Evolutionary conservation across 2,329 filamentous ascomycete genomes (phyloP).

Genomic region (Alternaria sp.): DNA sequence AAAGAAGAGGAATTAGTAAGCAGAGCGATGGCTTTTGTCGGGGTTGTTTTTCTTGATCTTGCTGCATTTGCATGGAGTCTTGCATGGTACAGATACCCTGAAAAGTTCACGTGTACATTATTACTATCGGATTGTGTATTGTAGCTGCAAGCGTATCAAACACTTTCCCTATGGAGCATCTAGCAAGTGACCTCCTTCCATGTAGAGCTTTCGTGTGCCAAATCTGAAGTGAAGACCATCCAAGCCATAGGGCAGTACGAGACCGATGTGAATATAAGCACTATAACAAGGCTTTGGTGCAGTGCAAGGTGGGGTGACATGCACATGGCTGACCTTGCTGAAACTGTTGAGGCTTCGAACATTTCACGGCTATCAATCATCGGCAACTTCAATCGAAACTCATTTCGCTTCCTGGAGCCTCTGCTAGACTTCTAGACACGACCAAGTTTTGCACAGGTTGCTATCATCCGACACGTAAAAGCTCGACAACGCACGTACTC

Average conservation of each 20-base stretch:
- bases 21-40: background rate
- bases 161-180: background rate
- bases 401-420: background rate
- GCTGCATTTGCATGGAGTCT: slow-evolving; percentile 31
- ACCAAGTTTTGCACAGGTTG: background rate
- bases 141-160: background rate
- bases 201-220: background rate
- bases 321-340: background rate
- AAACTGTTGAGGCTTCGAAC: background rate
- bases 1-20: slow-evolving; percentile 43
- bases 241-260: background rate
- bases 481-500: background rate
- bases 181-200: background rate
- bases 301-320: background rate
- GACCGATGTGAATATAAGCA: background rate
- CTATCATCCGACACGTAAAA: background rate
- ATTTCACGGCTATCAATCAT: background rate
- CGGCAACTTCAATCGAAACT: background rate
- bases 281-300: background rate
- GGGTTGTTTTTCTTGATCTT: slow-evolving; percentile 6
- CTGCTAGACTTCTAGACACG: background rate
- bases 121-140: slow-evolving; percentile 1
- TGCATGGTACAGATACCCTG: slow-evolving; percentile 30
- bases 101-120: slow-evolving; percentile 18
- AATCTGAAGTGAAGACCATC: background rate